Conservation (phyloP, 345 rosid species). For the Balakata baccata region DNA sequence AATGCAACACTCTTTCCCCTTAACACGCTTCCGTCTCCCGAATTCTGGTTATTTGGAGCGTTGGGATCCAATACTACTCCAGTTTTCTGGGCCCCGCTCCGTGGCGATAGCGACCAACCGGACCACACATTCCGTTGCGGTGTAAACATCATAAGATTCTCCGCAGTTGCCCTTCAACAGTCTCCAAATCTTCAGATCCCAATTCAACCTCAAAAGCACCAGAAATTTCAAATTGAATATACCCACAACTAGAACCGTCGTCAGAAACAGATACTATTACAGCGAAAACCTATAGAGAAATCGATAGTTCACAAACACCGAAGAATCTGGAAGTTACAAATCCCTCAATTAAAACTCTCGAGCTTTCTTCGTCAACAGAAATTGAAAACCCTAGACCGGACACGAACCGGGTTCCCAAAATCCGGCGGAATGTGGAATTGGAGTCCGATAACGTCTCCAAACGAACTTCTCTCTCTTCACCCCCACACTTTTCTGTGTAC, state of each 20-base stretch:
- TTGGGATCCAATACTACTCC: conserved; percentile 39
- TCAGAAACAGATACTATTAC: no score
- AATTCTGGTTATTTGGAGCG: conserved; percentile 4
- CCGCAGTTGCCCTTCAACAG: conserved; percentile 19
- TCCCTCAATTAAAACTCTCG: background rate
- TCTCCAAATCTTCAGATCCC: conserved; percentile 27
- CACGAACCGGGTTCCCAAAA: conserved; percentile 52
- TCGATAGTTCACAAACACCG: background rate
- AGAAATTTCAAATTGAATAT: conserved; percentile 15
- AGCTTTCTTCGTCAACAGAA: conserved; percentile 15
- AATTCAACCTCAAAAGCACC: conserved; percentile 21
- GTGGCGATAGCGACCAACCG: conserved; percentile 63
- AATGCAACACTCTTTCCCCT: conserved; percentile 48
- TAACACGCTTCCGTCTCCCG: conserved; percentile 30
- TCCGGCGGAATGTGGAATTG: conserved; percentile 63
- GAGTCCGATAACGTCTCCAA: conserved; percentile 84
- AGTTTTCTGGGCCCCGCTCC: conserved; percentile 32
- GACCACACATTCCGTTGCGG: conserved; percentile 72
- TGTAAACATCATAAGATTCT: conserved; percentile 55
- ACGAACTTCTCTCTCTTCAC: conserved; percentile 41
- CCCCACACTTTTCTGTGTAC: conserved; percentile 31
- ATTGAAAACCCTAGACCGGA: conserved; percentile 56
- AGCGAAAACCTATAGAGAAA: background rate
- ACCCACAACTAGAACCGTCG: background rate
- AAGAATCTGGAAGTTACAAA: background rate